These are phyloP conservation scores for Crithidia sp. DNA, from an alignment of 208 protist genomes.

Conservation along the genomic window DNA sequence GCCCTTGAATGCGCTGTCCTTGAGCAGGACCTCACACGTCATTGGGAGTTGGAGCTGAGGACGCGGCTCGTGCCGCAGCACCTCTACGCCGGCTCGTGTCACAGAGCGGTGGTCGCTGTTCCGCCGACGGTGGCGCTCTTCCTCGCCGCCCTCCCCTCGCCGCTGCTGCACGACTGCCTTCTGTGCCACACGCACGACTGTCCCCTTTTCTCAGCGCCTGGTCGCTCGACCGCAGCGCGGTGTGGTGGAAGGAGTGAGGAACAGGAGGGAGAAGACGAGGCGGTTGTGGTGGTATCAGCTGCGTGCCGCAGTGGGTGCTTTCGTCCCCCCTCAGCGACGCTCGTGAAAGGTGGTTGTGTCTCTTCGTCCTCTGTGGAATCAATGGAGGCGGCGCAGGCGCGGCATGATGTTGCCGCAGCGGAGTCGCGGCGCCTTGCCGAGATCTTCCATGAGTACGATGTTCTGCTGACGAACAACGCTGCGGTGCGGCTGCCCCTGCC, in stretches of 20 bases:
- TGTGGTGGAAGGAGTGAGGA: background rate
- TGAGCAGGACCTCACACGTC: conserved; percentile 9
- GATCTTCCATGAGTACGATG: conserved; percentile 31
- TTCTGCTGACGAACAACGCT: conserved; percentile 32
- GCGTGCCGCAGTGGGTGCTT: background rate
- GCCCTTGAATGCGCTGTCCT: conserved; percentile 3
- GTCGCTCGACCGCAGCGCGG: background rate
- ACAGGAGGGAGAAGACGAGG: background rate
- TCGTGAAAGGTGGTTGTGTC: background rate
- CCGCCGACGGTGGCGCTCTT: conserved; percentile 50
- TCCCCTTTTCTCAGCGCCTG: conserved; percentile 27
- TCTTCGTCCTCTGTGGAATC: background rate
- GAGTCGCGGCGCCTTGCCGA: conserved; percentile 20
- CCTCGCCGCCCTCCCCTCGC: conserved; percentile 19
- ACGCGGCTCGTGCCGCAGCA: conserved; percentile 11
- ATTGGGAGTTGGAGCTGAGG: background rate
- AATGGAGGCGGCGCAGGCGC: background rate
- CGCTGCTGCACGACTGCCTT: conserved; percentile 36
- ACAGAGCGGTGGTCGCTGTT: conserved; percentile 41
- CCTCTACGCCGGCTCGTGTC: conserved; percentile 35
- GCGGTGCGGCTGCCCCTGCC: conserved; percentile 52
- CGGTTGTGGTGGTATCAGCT: conserved; percentile 1
- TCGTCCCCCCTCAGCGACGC: background rate
- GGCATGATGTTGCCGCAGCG: conserved; percentile 12
- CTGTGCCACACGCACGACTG: conserved; percentile 44